Percentiles rank a stretch among this genome's conserved stretches.
Evolutionary conservation across 805 yeast species (phyloP).

Genomic region (Myxozyma melibiosi): DNA sequence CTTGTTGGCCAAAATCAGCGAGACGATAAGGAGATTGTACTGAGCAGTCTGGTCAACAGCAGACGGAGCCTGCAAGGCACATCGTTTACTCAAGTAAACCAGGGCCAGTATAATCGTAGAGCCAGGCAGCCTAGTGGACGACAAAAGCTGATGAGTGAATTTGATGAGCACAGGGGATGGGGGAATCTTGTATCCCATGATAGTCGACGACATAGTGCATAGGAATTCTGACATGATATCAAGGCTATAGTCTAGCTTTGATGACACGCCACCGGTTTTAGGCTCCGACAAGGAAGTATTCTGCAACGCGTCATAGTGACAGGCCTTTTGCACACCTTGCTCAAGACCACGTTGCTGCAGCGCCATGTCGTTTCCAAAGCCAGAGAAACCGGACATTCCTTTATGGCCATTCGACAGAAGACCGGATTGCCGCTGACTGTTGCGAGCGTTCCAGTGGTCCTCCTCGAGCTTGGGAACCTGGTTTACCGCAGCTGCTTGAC

Average conservation of each 20-base stretch:
- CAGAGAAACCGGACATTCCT: not conserved
- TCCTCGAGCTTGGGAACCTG: not conserved
- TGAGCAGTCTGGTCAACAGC: slow-evolving; percentile 37
- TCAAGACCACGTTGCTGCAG: too few relatives aligned
- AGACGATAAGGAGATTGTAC: slow-evolving; percentile 62
- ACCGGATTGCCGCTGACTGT: not conserved
- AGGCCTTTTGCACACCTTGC: not conserved
- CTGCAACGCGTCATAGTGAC: not conserved
- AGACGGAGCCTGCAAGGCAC: slow-evolving; percentile 37
- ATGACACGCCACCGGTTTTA: slow-evolving; percentile 69
- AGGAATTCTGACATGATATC: slow-evolving; percentile 77
- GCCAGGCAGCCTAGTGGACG: slow-evolving; percentile 85
- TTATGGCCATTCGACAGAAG: not conserved
- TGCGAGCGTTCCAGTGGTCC: not conserved
- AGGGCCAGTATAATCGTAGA: slow-evolving; percentile 78
- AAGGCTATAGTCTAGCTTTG: slow-evolving; percentile 78
- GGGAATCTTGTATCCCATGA: slow-evolving; percentile 41
- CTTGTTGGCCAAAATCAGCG: slow-evolving; percentile 85
- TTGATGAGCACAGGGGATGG: slow-evolving; percentile 57
- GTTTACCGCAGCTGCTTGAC: not conserved
- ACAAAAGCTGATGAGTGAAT: slow-evolving; percentile 66
- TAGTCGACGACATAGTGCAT: slow-evolving; percentile 67
- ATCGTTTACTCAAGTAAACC: slow-evolving; percentile 72
- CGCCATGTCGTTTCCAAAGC: not conserved
- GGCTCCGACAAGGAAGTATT: slow-evolving; percentile 4